A percentile compares a stretch with the other conserved stretches of the same genome.
phyloP scores from a whole-genome alignment of 108 stramenopile species.

The Conticribra guillardii region DNA sequence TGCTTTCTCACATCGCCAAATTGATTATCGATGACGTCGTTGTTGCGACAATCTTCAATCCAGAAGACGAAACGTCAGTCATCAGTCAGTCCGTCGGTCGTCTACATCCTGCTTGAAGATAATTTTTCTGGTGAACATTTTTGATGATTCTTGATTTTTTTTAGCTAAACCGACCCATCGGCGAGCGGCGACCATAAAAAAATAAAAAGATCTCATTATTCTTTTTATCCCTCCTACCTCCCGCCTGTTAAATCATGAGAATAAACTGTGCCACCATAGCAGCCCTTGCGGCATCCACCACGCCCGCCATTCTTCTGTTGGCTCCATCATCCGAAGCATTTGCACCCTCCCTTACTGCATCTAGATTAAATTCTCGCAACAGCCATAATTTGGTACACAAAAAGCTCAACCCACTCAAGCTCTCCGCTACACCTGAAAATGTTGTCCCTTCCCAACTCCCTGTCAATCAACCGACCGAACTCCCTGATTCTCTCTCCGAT shows the following conservation, averaged over 20 bases:
- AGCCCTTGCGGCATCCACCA: neutral
- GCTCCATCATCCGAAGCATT: neutral
- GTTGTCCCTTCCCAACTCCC: neutral
- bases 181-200: too few relatives aligned
- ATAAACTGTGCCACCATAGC: slow-evolving; percentile 4
- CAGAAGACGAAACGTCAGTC: too few relatives aligned
- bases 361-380: neutral
- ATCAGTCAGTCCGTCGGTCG: too few relatives aligned
- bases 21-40: too few relatives aligned
- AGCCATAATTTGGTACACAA: neutral
- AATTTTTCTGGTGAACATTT: too few relatives aligned
- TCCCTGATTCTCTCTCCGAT: slow-evolving; percentile 81
- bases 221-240: neutral
- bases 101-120: too few relatives aligned
- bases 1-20: too few relatives aligned
- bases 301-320: neutral
- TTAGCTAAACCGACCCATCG: too few relatives aligned
- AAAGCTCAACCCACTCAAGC: neutral
- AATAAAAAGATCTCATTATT: too few relatives aligned
- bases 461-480: slow-evolving; percentile 61
- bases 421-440: neutral
- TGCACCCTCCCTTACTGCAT: slow-evolving; percentile 3
- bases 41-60: too few relatives aligned
- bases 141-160: too few relatives aligned
- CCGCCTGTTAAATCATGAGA: neutral